These are phyloP conservation scores for Aspergillus eucalypticola DNA, from an alignment of 2,329 filamentous ascomycete species.

Conservation along the genomic window DNA sequence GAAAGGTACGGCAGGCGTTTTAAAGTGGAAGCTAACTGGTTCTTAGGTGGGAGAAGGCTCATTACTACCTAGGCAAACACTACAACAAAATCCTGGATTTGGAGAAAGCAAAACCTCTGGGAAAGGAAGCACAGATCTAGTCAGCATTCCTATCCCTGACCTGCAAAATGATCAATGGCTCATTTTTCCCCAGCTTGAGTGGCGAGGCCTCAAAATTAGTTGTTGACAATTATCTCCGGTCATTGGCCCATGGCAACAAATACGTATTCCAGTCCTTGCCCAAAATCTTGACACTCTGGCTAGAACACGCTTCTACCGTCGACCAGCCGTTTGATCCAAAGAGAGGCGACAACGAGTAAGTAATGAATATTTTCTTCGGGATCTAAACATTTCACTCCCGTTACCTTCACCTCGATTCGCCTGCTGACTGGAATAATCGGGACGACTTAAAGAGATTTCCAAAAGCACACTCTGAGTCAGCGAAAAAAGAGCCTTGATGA, in stretches of 20 bases:
- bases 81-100: constrained; percentile 96
- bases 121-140: constrained; percentile 75
- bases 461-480: constrained; percentile 48
- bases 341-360: constrained; percentile 49
- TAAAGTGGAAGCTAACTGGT: neutral
- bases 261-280: constrained; percentile 95
- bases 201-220: constrained; percentile 86
- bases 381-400: no score
- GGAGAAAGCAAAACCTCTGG: constrained; percentile 72
- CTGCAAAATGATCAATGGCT: constrained; percentile 2
- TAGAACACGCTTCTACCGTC: constrained; percentile 80
- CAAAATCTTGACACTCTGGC: constrained; percentile 87
- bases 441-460: constrained; percentile 41
- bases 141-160: constrained; percentile 24
- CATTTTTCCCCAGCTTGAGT: constrained; percentile 54
- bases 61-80: constrained; percentile 94
- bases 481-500: constrained; percentile 66
- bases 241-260: constrained; percentile 84
- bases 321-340: constrained; percentile 59
- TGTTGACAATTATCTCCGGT: constrained; percentile 89
- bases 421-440: neutral
- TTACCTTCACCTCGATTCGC: no score
- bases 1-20: neutral
- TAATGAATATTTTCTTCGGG: neutral
- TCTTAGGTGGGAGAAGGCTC: constrained; percentile 87